A percentile compares a stretch with the other conserved stretches of the same genome.
These are phyloP conservation scores for Raphanus sativus DNA, from an alignment of 345 rosid species.

Conservation along the genomic window DNA sequence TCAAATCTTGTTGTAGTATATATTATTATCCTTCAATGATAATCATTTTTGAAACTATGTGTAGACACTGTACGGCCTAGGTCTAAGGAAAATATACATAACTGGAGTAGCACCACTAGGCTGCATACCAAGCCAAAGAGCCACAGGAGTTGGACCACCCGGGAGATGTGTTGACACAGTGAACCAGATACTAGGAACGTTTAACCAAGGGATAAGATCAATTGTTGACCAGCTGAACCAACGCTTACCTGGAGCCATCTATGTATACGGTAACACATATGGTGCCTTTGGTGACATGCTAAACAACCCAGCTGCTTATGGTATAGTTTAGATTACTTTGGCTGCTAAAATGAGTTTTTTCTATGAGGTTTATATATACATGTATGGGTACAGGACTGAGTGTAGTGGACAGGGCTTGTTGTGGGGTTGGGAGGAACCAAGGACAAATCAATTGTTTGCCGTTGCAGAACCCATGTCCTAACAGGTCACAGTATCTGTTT, in stretches of 20 bases:
- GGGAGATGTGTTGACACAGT: slow-evolving; percentile 69
- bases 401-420: slow-evolving; percentile 70
- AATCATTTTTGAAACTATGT: slow-evolving; percentile 14
- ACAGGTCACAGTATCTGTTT: slow-evolving; percentile 56
- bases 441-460: slow-evolving; percentile 82
- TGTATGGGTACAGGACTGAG: slow-evolving; percentile 55
- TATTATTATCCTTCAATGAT: background rate
- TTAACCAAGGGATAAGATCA: slow-evolving; percentile 65
- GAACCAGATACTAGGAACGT: slow-evolving; percentile 64
- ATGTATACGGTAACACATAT: slow-evolving; percentile 60
- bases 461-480: slow-evolving; percentile 50
- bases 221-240: slow-evolving; percentile 64
- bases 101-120: slow-evolving; percentile 77
- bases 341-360: background rate
- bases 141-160: slow-evolving; percentile 42
- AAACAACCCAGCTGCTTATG: slow-evolving; percentile 56
- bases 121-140: slow-evolving; percentile 80
- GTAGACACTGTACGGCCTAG: slow-evolving; percentile 65
- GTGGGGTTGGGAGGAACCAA: slow-evolving; percentile 69
- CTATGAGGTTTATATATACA: slow-evolving; percentile 1
- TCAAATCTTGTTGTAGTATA: background rate
- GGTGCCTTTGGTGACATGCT: slow-evolving; percentile 66
- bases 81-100: slow-evolving; percentile 63
- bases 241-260: slow-evolving; percentile 53
- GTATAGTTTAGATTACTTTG: slow-evolving; percentile 39